phyloP scores from a whole-genome alignment of 2,329 filamentous ascomycete genomes.

The Calonectria montana region DNA sequence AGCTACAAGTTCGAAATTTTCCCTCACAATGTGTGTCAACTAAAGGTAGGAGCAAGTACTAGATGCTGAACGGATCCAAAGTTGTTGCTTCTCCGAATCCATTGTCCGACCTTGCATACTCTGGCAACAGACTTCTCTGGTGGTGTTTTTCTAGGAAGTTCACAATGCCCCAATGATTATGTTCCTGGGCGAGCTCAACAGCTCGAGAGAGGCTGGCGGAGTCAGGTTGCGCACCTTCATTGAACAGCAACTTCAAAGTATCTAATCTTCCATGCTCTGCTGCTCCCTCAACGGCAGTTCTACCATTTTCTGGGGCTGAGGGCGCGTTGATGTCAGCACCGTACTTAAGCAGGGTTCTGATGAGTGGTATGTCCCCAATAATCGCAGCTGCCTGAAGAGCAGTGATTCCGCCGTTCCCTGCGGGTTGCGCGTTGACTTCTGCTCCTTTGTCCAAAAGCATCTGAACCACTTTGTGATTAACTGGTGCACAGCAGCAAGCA shows the following conservation, averaged over 20 bases:
- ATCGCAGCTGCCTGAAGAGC: neutral
- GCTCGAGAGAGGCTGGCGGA: neutral
- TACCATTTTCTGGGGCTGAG: neutral
- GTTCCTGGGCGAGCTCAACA: neutral
- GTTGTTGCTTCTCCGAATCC: too few species aligned
- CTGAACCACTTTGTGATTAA: neutral
- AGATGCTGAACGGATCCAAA: too few species aligned
- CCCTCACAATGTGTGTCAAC: too few species aligned
- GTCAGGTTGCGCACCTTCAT: neutral
- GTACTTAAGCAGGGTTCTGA: neutral
- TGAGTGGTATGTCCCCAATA: neutral
- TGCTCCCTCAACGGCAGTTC: neutral
- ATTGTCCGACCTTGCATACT: too few species aligned
- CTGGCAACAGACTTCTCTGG: neutral
- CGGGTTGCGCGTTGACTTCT: neutral
- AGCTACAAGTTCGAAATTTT: too few species aligned
- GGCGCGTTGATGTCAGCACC: neutral
- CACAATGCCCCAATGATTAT: neutral
- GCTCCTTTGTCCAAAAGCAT: neutral
- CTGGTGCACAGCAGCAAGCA: neutral
- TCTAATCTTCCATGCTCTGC: neutral
- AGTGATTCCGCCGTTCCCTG: neutral
- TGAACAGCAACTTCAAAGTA: neutral
- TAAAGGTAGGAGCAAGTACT: too few species aligned
- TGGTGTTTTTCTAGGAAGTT: neutral